phyloP scores from a whole-genome alignment of 805 yeast species.

The Candida xiaguanensis region DNA sequence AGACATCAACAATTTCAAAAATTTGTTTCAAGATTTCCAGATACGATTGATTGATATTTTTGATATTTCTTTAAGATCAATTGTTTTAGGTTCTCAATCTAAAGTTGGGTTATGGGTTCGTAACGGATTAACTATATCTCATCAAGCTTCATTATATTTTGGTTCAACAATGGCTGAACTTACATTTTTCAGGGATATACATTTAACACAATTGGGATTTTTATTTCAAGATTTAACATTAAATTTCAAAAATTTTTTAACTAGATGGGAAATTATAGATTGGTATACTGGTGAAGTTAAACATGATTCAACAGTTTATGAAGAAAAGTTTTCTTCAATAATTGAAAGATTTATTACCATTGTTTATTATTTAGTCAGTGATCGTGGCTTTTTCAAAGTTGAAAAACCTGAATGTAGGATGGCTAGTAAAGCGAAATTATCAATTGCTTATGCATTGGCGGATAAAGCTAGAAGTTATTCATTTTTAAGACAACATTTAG shows the following conservation, averaged over 20 bases:
- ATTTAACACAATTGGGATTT: conserved; percentile 42
- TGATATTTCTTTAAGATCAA: conserved; percentile 56
- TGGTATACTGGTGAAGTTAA: conserved; percentile 43
- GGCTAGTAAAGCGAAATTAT: conserved; percentile 27
- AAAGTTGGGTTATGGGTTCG: conserved; percentile 69
- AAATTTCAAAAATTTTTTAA: conserved; percentile 36
- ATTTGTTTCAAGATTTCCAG: conserved; percentile 26
- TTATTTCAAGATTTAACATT: conserved; percentile 35
- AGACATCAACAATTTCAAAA: conserved; percentile 20
- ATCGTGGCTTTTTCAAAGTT: conserved; percentile 26
- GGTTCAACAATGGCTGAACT: conserved; percentile 39
- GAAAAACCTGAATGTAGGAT: conserved; percentile 23
- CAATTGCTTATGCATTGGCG: conserved; percentile 50
- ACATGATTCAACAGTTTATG: conserved; percentile 38
- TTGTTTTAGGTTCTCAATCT: conserved; percentile 61
- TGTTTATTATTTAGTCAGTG: conserved; percentile 42
- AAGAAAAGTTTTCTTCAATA: conserved; percentile 46
- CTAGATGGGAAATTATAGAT: conserved; percentile 54
- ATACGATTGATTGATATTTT: conserved; percentile 34
- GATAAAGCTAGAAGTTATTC: conserved; percentile 54
- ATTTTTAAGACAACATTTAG: conserved; percentile 30
- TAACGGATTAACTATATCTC: conserved; percentile 56
- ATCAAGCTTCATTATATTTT: conserved; percentile 48
- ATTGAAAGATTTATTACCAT: conserved; percentile 40
- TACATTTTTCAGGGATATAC: conserved; percentile 42